These are phyloP conservation scores for Echria macrotheca DNA, from an alignment of 495 filamentous ascomycete genomes.

Conservation along the genomic window DNA sequence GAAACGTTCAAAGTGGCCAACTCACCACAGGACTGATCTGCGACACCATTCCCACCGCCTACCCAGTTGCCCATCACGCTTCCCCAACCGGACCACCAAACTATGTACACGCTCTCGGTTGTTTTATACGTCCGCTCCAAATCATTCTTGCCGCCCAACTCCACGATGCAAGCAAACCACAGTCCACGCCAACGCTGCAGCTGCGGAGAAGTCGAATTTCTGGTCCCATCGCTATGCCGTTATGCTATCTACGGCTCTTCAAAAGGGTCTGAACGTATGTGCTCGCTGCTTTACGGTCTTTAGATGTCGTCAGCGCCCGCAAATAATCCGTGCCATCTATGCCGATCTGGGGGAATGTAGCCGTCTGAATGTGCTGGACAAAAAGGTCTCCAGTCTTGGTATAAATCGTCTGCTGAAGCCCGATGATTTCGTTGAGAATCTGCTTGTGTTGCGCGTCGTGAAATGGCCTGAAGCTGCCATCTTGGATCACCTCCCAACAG, in stretches of 20 bases:
- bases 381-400: conserved; percentile 67
- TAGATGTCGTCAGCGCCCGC: conserved; percentile 42
- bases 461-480: conserved; percentile 64
- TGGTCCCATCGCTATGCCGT: background rate
- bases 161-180: too few relatives aligned
- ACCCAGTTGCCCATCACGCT: too few relatives aligned
- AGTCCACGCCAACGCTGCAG: too few relatives aligned
- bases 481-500: conserved; percentile 77
- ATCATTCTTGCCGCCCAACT: too few relatives aligned
- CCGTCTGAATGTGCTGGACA: conserved; percentile 41
- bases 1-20: too few relatives aligned
- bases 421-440: conserved; percentile 77
- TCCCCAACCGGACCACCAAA: too few relatives aligned
- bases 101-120: too few relatives aligned
- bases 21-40: too few relatives aligned
- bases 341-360: conserved; percentile 44
- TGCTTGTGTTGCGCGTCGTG: conserved; percentile 80
- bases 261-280: conserved; percentile 42
- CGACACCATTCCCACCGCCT: too few relatives aligned
- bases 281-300: conserved; percentile 46
- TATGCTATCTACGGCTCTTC: conserved; percentile 18
- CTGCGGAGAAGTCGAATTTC: too few relatives aligned
- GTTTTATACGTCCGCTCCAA: too few relatives aligned
- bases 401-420: conserved; percentile 80
- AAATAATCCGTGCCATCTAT: conserved; percentile 46